These are phyloP conservation scores for Hypsizygus marmoreus DNA, from an alignment of 768 basidiomycete genomes.

Conservation along the genomic window DNA sequence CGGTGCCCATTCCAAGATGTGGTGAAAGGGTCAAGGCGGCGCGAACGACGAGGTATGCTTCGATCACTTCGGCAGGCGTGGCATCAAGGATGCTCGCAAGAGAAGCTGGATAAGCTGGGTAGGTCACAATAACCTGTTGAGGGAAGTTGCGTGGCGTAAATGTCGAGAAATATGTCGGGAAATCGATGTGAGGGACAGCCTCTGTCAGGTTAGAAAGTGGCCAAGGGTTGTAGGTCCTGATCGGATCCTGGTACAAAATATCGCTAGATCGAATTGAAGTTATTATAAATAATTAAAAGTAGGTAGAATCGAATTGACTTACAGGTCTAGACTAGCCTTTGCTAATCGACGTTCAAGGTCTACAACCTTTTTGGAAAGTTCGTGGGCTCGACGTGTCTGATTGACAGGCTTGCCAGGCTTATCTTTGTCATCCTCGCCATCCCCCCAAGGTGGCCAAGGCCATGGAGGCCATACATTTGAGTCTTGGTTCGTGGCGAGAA, in stretches of 20 bases:
- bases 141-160: slow-evolving; percentile 82
- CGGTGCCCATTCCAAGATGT: slow-evolving; percentile 72
- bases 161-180: slow-evolving; percentile 83
- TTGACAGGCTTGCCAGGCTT: slow-evolving; percentile 51
- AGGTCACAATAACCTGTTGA: slow-evolving; percentile 75
- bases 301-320: slow-evolving; percentile 25
- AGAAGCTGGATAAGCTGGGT: slow-evolving; percentile 72
- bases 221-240: slow-evolving; percentile 87
- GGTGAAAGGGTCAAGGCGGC: slow-evolving; percentile 69
- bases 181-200: slow-evolving; percentile 74
- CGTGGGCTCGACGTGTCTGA: slow-evolving; percentile 53
- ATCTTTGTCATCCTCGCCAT: slow-evolving; percentile 50
- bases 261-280: slow-evolving; percentile 41
- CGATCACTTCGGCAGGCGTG: slow-evolving; percentile 70
- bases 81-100: slow-evolving; percentile 69
- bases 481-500: slow-evolving; percentile 37
- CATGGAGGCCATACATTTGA: slow-evolving; percentile 71
- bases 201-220: slow-evolving; percentile 68
- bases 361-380: slow-evolving; percentile 72
- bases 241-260: slow-evolving; percentile 74
- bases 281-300: neutral
- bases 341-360: slow-evolving; percentile 80
- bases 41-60: slow-evolving; percentile 86
- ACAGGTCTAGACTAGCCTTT: slow-evolving; percentile 79
- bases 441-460: slow-evolving; percentile 88